Conservation (phyloP, 225 moss, liverwort and hornwort species). For the Antitrichia curtipendula region DNA sequence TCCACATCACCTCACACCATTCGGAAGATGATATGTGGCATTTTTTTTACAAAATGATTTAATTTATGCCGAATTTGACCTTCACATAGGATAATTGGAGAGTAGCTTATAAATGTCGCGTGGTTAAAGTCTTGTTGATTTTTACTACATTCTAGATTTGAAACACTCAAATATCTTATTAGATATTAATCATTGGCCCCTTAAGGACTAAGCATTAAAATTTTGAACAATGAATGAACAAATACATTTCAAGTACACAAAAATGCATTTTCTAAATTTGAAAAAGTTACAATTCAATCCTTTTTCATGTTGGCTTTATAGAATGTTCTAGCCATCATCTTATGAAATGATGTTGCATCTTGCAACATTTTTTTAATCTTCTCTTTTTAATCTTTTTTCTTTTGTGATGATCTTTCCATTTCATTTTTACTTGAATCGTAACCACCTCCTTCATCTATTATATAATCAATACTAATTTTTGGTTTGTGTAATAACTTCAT, state of each 20-base stretch:
- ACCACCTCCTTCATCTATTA: too few species aligned
- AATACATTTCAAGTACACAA: background rate
- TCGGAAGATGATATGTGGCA: background rate
- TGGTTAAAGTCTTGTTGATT: background rate
- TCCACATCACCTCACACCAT: background rate
- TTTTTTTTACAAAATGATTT: background rate
- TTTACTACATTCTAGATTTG: background rate
- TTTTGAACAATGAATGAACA: background rate
- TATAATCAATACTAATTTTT: too few species aligned
- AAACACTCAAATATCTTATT: background rate
- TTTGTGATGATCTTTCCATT: too few species aligned
- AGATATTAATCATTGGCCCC: background rate
- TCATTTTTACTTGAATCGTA: too few species aligned
- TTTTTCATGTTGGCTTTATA: too few species aligned
- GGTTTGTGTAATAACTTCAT: too few species aligned
- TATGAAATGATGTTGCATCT: too few species aligned
- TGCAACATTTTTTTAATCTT: too few species aligned
- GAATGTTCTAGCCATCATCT: too few species aligned
- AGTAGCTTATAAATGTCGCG: too few species aligned
- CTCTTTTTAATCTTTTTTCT: too few species aligned
- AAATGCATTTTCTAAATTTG: background rate
- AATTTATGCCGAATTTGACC: accelerated
- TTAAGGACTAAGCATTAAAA: background rate
- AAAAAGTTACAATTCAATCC: too few species aligned
- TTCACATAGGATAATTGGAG: background rate